These are phyloP conservation scores for Agaricales sp. DNA, from an alignment of 1,284 basidiomycete genomes.

Conservation along the genomic window DNA sequence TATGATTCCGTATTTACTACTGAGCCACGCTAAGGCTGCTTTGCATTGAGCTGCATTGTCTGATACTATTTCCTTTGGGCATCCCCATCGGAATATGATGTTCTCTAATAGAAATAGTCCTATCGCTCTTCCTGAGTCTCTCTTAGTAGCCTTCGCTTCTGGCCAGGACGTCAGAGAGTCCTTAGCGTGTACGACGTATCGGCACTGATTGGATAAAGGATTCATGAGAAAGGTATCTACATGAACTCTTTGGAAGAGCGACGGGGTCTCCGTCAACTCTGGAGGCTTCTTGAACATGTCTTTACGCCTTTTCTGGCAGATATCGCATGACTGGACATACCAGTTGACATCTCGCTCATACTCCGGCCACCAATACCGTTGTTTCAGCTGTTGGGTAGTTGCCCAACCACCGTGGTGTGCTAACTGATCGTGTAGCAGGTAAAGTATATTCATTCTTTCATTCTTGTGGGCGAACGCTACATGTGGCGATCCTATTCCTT, in stretches of 20 bases:
- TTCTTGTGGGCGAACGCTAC: too few species aligned
- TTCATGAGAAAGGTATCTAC: conserved; percentile 15
- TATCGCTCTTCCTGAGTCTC: conserved; percentile 11
- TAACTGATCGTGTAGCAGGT: conserved; percentile 14
- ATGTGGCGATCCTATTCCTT: too few species aligned
- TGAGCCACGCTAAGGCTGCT: conserved; percentile 13
- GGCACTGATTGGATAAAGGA: conserved; percentile 8
- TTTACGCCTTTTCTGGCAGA: conserved; percentile 17
- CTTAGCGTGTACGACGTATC: conserved; percentile 12
- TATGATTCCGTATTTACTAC: conserved; percentile 15
- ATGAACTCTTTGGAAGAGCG: conserved; percentile 16
- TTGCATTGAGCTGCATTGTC: conserved; percentile 11
- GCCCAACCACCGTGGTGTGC: conserved; percentile 19
- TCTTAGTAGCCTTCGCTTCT: conserved; percentile 12
- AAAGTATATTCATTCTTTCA: conserved; percentile 14
- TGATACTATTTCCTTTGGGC: conserved; percentile 13
- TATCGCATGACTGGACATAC: conserved; percentile 19
- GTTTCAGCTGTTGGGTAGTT: conserved; percentile 8
- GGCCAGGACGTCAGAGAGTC: conserved; percentile 14
- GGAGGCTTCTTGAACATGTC: conserved; percentile 12
- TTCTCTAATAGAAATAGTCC: conserved; percentile 16
- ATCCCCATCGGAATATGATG: conserved; percentile 17
- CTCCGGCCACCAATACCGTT: conserved; percentile 22
- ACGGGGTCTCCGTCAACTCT: conserved; percentile 9
- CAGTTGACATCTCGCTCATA: conserved; percentile 16